A percentile compares a stretch with the other conserved stretches of the same genome.
phyloP scores from a whole-genome alignment of 768 basidiomycete genomes.

The Mycena pura region DNA sequence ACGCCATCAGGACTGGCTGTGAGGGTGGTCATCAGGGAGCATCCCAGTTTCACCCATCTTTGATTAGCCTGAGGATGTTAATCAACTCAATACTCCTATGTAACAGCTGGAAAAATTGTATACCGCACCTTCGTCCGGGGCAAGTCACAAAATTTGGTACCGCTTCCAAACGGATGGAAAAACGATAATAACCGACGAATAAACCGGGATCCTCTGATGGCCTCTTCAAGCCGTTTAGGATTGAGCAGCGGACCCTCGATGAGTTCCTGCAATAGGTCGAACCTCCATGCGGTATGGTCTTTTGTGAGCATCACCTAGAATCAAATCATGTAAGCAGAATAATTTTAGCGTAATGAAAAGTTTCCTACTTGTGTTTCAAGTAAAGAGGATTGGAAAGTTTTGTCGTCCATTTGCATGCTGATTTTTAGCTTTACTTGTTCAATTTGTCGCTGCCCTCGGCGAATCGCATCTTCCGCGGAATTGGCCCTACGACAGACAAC shows the following conservation, averaged over 20 bases:
- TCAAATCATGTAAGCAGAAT: slow-evolving; percentile 1
- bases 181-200: slow-evolving; percentile 91
- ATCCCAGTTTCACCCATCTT: slow-evolving; percentile 89
- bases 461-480: slow-evolving; percentile 84
- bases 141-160: slow-evolving; percentile 78
- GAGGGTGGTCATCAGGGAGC: slow-evolving; percentile 81
- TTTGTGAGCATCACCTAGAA: slow-evolving; percentile 84
- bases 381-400: slow-evolving; percentile 82
- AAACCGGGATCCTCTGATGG: slow-evolving; percentile 88
- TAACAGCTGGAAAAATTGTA: neutral
- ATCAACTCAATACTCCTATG: neutral
- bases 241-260: slow-evolving; percentile 93
- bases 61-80: slow-evolving; percentile 62
- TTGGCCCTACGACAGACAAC: slow-evolving; percentile 58
- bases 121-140: slow-evolving; percentile 65
- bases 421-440: slow-evolving; percentile 90
- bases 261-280: slow-evolving; percentile 85
- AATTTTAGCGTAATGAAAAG: slow-evolving; percentile 15
- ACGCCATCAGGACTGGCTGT: slow-evolving; percentile 85
- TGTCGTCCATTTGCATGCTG: slow-evolving; percentile 96
- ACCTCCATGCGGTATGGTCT: slow-evolving; percentile 92
- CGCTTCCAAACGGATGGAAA: slow-evolving; percentile 88
- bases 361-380: slow-evolving; percentile 80
- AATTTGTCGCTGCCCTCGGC: slow-evolving; percentile 88
- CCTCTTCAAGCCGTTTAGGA: slow-evolving; percentile 92